Evolutionary conservation across 2,329 filamentous ascomycete genomes (phyloP).

Genomic region (Parascedosporium putredinis): DNA sequence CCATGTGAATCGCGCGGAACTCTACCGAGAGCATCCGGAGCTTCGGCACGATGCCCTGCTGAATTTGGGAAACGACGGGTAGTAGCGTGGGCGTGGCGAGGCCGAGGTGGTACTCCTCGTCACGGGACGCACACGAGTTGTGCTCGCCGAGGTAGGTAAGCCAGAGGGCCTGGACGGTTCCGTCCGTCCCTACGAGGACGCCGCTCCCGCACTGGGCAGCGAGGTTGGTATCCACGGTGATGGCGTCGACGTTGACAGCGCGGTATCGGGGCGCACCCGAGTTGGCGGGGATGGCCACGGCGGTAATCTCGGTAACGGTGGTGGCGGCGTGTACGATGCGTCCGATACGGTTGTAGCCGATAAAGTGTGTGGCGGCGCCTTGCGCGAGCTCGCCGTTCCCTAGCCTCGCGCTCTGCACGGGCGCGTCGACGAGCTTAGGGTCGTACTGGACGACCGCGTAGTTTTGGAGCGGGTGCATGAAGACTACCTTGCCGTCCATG

Average conservation of each 20-base stretch:
- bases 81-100: constrained; percentile 80
- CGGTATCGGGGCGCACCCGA: constrained; percentile 84
- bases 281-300: constrained; percentile 91
- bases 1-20: constrained; percentile 92
- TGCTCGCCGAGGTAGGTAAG: constrained; percentile 93
- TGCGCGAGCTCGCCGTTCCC: constrained; percentile 77
- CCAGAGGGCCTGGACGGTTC: constrained; percentile 91
- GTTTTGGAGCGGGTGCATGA: constrained; percentile 93
- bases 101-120: constrained; percentile 94
- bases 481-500: constrained; percentile 86
- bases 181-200: constrained; percentile 80
- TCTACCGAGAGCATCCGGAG: constrained; percentile 89
- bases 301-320: constrained; percentile 92
- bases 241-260: constrained; percentile 90
- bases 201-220: constrained; percentile 89
- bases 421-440: constrained; percentile 81
- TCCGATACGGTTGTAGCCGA: constrained; percentile 96
- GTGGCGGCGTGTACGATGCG: constrained; percentile 90
- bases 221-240: constrained; percentile 89
- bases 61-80: constrained; percentile 80
- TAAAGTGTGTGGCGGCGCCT: constrained; percentile 88
- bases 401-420: constrained; percentile 79
- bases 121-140: constrained; percentile 64
- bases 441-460: constrained; percentile 95
- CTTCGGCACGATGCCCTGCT: constrained; percentile 66